Conservation (phyloP, 768 basidiomycete species). For the Leccinum incarnatum region DNA sequence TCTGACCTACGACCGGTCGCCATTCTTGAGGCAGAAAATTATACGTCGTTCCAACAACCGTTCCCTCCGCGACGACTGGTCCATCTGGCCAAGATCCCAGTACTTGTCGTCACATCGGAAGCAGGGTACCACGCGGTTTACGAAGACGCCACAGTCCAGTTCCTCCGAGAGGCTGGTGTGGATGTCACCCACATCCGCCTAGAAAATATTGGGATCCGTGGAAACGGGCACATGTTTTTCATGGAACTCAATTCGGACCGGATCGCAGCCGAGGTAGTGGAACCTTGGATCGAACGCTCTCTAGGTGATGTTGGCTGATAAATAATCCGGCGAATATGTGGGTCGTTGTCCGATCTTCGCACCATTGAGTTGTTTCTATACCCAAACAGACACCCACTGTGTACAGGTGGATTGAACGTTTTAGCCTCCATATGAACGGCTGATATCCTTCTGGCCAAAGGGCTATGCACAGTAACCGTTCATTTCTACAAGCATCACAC, state of each 20-base stretch:
- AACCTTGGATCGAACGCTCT: conserved; percentile 37
- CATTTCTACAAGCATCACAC: neutral
- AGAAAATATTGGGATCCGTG: conserved; percentile 43
- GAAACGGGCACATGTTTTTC: conserved; percentile 58
- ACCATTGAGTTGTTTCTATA: neutral
- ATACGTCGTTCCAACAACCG: conserved; percentile 43
- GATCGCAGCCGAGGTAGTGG: conserved; percentile 41
- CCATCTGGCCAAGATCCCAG: conserved; percentile 44
- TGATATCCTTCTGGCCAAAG: neutral
- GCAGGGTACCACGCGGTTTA: conserved; percentile 50
- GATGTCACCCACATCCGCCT: conserved; percentile 40
- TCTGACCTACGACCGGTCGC: conserved; percentile 34
- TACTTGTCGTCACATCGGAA: conserved; percentile 48
- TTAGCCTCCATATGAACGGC: neutral
- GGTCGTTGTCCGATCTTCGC: neutral
- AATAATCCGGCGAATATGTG: neutral
- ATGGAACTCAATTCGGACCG: conserved; percentile 49
- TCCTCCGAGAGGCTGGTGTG: conserved; percentile 44
- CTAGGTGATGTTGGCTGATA: conserved; percentile 4
- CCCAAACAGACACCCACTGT: neutral
- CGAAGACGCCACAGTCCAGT: conserved; percentile 44
- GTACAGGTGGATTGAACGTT: neutral
- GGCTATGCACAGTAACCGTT: neutral
- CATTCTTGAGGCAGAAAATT: conserved; percentile 28
- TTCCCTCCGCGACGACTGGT: conserved; percentile 40